A percentile compares a stretch with the other conserved stretches of the same genome.
These are phyloP conservation scores for Aegilops sharonensis DNA, from an alignment of 176 grass and related monocot species.

Conservation along the genomic window DNA sequence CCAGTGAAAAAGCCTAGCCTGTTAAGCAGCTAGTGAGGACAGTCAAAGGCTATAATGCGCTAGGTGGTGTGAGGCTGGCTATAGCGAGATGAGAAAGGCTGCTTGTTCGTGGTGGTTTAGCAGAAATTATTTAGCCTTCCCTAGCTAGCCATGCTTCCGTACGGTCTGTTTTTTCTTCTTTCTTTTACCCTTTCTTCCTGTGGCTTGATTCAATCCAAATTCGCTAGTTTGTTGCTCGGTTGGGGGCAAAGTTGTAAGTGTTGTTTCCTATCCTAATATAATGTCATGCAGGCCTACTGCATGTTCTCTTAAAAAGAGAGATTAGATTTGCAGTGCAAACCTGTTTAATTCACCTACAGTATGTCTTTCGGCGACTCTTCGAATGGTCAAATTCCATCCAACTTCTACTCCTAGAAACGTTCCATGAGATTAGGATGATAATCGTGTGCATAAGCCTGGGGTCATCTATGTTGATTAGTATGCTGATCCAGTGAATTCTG, in stretches of 20 bases:
- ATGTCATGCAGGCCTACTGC: not conserved
- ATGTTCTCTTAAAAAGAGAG: not conserved
- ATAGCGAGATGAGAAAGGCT: not conserved
- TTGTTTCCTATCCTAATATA: not conserved
- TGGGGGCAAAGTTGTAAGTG: not conserved
- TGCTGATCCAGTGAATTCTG: not conserved
- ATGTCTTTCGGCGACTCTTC: slow-evolving; percentile 1
- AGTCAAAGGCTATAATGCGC: not conserved
- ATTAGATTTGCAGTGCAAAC: slow-evolving; percentile 3
- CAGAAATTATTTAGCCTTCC: not conserved
- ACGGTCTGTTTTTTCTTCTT: not conserved
- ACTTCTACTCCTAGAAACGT: not conserved
- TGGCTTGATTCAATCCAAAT: slow-evolving; percentile 10
- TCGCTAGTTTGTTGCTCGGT: not conserved
- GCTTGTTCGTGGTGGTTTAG: not conserved
- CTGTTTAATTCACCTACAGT: not conserved
- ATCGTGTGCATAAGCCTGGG: not conserved
- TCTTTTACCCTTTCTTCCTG: not conserved
- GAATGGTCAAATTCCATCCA: not conserved
- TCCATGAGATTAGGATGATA: not conserved
- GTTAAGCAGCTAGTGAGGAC: not conserved
- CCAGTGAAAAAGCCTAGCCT: not conserved
- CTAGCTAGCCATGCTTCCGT: not conserved
- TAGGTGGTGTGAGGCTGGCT: not conserved
- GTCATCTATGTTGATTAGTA: not conserved